phyloP scores from a whole-genome alignment of 2,329 filamentous ascomycete species.

The Penicillium crustosum region DNA sequence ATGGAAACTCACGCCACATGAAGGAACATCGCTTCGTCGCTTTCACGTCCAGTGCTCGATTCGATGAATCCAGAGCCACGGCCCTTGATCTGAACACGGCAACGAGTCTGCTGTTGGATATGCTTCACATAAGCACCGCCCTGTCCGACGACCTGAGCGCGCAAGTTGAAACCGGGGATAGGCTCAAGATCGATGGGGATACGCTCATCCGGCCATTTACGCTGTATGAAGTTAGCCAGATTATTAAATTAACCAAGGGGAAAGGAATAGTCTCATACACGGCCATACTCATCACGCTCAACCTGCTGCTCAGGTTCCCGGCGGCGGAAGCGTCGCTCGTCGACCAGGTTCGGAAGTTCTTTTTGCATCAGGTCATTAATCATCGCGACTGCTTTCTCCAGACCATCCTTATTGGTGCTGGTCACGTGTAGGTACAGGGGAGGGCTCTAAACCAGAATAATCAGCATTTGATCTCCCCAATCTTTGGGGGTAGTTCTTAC shows the following conservation, averaged over 20 bases:
- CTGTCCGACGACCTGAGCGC: slow-evolving; percentile 92
- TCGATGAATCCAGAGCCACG: slow-evolving; percentile 94
- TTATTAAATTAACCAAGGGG: background rate
- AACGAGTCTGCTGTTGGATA: slow-evolving; percentile 92
- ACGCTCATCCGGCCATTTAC: slow-evolving; percentile 98
- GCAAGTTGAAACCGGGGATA: slow-evolving; percentile 89
- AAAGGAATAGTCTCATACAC: slow-evolving; percentile 55
- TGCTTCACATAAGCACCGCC: slow-evolving; percentile 96
- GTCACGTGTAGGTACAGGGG: slow-evolving; percentile 95
- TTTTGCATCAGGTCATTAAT: slow-evolving; percentile 96
- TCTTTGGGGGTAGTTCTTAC: slow-evolving; percentile 56
- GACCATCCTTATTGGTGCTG: slow-evolving; percentile 85
- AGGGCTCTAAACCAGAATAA: slow-evolving; percentile 64
- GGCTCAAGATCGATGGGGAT: slow-evolving; percentile 90
- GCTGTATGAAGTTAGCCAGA: slow-evolving; percentile 52
- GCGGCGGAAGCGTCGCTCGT: slow-evolving; percentile 87
- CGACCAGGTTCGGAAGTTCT: slow-evolving; percentile 90
- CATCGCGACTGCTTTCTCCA: slow-evolving; percentile 81
- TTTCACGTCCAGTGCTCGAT: slow-evolving; percentile 80
- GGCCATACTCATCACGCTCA: slow-evolving; percentile 86
- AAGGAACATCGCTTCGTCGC: slow-evolving; percentile 93
- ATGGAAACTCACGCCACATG: slow-evolving; percentile 71
- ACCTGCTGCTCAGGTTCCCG: slow-evolving; percentile 73
- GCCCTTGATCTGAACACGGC: slow-evolving; percentile 97
- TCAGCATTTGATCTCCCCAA: background rate